Evolutionary conservation across 192 early-diverging fungal species (phyloP).

Genomic region (Coemansia sp.): DNA sequence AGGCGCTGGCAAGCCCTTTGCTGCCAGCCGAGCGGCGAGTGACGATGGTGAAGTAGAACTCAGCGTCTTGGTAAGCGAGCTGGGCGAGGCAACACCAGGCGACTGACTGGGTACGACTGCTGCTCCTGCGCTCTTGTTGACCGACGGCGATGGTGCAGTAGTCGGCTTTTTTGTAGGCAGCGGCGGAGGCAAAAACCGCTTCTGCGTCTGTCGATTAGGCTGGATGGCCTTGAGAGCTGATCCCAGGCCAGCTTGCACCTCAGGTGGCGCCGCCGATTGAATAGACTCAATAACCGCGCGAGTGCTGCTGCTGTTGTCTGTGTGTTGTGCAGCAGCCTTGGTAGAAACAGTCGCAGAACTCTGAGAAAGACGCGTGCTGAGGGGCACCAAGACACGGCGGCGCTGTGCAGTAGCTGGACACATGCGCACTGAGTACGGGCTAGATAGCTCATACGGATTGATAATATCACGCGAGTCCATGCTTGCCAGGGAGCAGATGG

Average conservation of each 20-base stretch:
- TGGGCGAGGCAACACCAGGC: not conserved
- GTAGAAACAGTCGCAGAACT: constrained; percentile 1
- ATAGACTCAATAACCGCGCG: constrained; percentile 32
- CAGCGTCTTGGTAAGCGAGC: not conserved
- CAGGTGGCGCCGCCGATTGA: constrained; percentile 42
- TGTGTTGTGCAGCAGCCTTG: not conserved
- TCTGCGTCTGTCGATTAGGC: not conserved
- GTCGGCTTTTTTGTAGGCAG: not conserved
- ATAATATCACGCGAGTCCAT: constrained; percentile 12
- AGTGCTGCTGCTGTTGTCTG: not conserved
- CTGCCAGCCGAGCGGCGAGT: not conserved
- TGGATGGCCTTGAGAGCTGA: not conserved
- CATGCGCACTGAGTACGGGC: constrained; percentile 37
- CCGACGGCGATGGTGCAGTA: not conserved
- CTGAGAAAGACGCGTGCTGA: constrained; percentile 29
- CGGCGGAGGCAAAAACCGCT: not conserved
- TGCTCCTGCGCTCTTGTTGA: not conserved
- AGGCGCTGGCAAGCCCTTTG: constrained; percentile 1
- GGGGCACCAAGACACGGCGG: constrained; percentile 35
- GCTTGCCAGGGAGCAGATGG: constrained; percentile 22
- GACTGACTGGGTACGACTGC: not conserved
- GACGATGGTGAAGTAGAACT: constrained; percentile 1
- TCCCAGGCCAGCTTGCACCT: constrained; percentile 24
- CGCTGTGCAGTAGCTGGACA: constrained; percentile 25
- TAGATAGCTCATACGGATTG: constrained; percentile 45